Percentiles rank a stretch among this genome's conserved stretches.
Evolutionary conservation across 2,329 filamentous ascomycete genomes (phyloP).

Genomic region (Xylariaceae sp.): DNA sequence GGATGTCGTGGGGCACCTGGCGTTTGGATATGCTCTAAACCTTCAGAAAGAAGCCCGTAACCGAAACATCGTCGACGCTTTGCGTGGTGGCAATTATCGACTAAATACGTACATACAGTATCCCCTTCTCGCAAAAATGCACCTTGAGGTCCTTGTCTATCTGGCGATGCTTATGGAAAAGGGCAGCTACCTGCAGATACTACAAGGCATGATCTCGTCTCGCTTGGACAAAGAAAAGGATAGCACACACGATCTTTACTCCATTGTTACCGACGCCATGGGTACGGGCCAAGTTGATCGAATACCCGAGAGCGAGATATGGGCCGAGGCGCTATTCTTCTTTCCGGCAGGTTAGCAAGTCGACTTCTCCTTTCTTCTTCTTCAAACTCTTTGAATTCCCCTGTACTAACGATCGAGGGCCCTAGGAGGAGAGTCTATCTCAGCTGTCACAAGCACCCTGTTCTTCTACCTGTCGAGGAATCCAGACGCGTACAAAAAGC

Average conservation of each 20-base stretch:
- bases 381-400: too few relatives aligned
- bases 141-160: background rate
- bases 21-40: constrained; percentile 9
- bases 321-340: constrained; percentile 10
- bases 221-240: background rate
- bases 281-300: background rate
- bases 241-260: background rate
- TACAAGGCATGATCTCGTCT: background rate
- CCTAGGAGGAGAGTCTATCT: constrained; percentile 9
- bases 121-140: background rate
- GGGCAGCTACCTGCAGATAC: background rate
- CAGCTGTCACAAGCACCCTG: constrained; percentile 7
- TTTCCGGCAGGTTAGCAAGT: constrained; percentile 9
- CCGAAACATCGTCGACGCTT: background rate
- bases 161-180: background rate
- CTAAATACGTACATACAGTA: background rate
- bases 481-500: constrained; percentile 1
- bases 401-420: background rate
- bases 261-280: background rate
- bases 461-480: constrained; percentile 17
- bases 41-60: constrained; percentile 1
- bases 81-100: background rate
- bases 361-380: background rate
- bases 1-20: constrained; percentile 11
- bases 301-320: constrained; percentile 6